phyloP scores from a whole-genome alignment of 148 eudicot species.

The Rhododendron molle region DNA sequence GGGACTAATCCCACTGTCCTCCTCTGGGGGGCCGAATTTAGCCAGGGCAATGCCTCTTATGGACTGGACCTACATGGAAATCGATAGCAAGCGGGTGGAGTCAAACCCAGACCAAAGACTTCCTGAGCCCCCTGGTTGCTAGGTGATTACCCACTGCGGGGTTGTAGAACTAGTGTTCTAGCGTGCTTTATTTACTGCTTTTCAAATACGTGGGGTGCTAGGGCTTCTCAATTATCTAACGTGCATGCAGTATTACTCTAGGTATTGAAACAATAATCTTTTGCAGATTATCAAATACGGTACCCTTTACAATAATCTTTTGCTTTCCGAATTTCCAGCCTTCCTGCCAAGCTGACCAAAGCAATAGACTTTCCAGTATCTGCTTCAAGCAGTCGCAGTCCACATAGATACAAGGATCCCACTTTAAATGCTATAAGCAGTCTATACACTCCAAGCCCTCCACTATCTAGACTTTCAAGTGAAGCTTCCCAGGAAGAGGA shows the following conservation, averaged over 20 bases:
- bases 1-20: no score
- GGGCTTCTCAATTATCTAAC: not conserved
- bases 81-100: not conserved
- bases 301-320: not conserved
- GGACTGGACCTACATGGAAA: no score
- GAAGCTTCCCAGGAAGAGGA: slow-evolving; percentile 27
- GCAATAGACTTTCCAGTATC: slow-evolving; percentile 32
- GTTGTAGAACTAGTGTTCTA: not conserved
- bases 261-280: not conserved
- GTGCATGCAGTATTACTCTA: not conserved
- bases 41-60: no score
- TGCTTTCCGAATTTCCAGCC: slow-evolving; percentile 32
- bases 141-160: not conserved
- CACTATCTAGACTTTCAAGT: slow-evolving; percentile 43
- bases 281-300: no score
- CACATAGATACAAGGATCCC: slow-evolving; percentile 14
- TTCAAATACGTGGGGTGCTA: not conserved
- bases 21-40: no score
- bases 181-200: not conserved
- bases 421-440: slow-evolving; percentile 19
- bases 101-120: not conserved
- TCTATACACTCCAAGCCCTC: slow-evolving; percentile 24
- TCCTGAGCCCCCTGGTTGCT: not conserved
- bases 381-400: slow-evolving; percentile 32
- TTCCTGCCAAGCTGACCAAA: slow-evolving; percentile 51